Evolutionary conservation across 202 grass and related monocot species (phyloP).

Genomic region (Setaria italica): DNA sequence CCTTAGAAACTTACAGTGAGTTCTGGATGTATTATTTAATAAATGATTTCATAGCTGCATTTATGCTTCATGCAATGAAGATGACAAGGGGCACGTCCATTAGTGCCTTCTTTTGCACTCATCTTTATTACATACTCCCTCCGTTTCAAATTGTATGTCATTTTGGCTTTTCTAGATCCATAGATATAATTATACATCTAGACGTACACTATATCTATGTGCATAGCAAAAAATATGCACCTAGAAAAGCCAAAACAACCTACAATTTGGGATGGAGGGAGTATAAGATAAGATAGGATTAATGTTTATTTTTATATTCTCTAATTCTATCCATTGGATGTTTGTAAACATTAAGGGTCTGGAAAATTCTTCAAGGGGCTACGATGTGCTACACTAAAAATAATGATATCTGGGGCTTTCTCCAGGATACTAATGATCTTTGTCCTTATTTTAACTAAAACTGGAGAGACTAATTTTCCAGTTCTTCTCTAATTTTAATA

Average conservation of each 20-base stretch:
- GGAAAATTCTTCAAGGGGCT: neutral
- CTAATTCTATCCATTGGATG: neutral
- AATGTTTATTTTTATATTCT: neutral
- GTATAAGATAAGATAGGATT: neutral
- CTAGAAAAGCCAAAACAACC: too few relatives aligned
- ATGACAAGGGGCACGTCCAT: neutral
- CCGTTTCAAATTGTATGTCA: too few relatives aligned
- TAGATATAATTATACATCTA: too few relatives aligned
- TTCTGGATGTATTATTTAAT: conserved; percentile 3
- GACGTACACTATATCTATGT: too few relatives aligned
- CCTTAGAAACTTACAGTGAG: neutral
- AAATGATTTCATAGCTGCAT: neutral
- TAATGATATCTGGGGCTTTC: neutral
- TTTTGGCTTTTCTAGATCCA: too few relatives aligned
- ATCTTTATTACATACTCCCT: neutral
- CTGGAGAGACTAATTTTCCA: neutral
- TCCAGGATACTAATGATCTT: conserved; percentile 14
- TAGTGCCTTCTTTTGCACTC: neutral
- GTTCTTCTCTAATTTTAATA: conserved; percentile 3
- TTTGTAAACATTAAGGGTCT: neutral
- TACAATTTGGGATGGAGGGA: too few relatives aligned
- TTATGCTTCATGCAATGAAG: neutral
- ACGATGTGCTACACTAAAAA: neutral
- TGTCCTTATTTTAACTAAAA: neutral
- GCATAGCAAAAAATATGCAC: too few relatives aligned